Evolutionary conservation across 257 asterid species (phyloP).

Genomic region (Capsicum baccatum): DNA sequence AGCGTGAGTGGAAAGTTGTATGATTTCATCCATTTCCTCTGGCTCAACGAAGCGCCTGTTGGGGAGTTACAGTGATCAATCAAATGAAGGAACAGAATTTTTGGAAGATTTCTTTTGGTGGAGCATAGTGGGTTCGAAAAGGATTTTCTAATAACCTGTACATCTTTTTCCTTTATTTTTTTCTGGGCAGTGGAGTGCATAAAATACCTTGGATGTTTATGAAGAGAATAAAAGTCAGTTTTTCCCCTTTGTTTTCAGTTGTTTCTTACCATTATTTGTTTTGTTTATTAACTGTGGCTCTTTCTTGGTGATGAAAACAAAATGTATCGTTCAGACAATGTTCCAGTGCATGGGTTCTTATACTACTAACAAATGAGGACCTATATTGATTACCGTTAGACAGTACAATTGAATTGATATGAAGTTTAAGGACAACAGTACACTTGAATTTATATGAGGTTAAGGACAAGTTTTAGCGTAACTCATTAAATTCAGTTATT

Average conservation of each 20-base stretch:
- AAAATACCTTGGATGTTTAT: background rate
- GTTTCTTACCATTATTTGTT: background rate
- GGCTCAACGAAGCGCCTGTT: constrained; percentile 98
- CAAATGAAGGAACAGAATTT: background rate
- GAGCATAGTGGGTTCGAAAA: background rate
- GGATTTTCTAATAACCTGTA: background rate
- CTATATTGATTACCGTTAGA: too few relatives aligned
- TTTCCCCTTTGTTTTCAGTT: background rate
- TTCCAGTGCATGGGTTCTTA: too few relatives aligned
- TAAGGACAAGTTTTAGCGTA: too few relatives aligned
- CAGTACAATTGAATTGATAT: too few relatives aligned
- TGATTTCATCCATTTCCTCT: constrained; percentile 92
- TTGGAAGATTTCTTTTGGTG: background rate
- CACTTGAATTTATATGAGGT: too few relatives aligned
- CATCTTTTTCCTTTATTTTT: background rate
- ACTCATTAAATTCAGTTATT: too few relatives aligned
- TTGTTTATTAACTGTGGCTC: background rate
- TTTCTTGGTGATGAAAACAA: too few relatives aligned
- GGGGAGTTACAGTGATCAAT: constrained; percentile 78
- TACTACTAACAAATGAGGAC: too few relatives aligned
- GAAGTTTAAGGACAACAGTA: too few relatives aligned
- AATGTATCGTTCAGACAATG: too few relatives aligned
- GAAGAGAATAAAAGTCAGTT: background rate
- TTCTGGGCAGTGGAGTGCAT: background rate
- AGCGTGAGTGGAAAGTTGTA: constrained; percentile 90